Conservation (phyloP, 768 basidiomycete species). For the Hemileccinum rubropunctum region DNA sequence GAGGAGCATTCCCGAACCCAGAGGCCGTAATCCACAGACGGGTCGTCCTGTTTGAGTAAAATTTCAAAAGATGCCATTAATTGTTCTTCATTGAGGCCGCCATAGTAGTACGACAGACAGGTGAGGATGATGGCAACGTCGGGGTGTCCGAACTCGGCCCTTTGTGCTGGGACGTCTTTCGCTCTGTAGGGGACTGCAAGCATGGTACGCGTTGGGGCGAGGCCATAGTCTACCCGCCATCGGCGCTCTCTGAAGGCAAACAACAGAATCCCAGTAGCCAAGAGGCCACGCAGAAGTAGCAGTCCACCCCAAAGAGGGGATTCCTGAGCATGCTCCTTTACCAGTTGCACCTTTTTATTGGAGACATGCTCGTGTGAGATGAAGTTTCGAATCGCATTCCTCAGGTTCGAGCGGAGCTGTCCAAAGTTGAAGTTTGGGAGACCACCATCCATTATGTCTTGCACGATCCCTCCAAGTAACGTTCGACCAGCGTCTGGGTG, state of each 20-base stretch:
- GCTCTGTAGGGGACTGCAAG: slow-evolving; percentile 40
- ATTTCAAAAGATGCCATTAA: slow-evolving; percentile 29
- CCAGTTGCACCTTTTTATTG: neutral
- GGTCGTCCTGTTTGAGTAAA: slow-evolving; percentile 30
- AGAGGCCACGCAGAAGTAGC: slow-evolving; percentile 35
- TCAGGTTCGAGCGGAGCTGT: slow-evolving; percentile 1
- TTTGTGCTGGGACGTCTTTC: slow-evolving; percentile 35
- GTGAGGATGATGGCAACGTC: slow-evolving; percentile 36
- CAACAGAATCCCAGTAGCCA: slow-evolving; percentile 31
- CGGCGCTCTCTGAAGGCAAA: slow-evolving; percentile 33
- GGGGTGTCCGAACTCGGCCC: slow-evolving; percentile 41
- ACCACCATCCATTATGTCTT: slow-evolving; percentile 12
- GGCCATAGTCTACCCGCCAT: slow-evolving; percentile 41
- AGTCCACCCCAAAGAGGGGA: slow-evolving; percentile 21
- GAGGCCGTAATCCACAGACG: slow-evolving; percentile 28
- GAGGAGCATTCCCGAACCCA: slow-evolving; percentile 25
- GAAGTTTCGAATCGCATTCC: slow-evolving; percentile 19
- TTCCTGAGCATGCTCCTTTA: slow-evolving; percentile 4
- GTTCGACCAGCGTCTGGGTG: slow-evolving; percentile 6
- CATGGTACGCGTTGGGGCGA: slow-evolving; percentile 30
- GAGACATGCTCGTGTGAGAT: slow-evolving; percentile 14
- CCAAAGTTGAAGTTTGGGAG: slow-evolving; percentile 19
- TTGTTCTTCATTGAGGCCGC: slow-evolving; percentile 31
- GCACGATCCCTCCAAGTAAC: slow-evolving; percentile 12
- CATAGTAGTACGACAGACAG: slow-evolving; percentile 37